Evolutionary conservation across 78 protist genomes (phyloP).

Genomic region (Acrasis kona): DNA sequence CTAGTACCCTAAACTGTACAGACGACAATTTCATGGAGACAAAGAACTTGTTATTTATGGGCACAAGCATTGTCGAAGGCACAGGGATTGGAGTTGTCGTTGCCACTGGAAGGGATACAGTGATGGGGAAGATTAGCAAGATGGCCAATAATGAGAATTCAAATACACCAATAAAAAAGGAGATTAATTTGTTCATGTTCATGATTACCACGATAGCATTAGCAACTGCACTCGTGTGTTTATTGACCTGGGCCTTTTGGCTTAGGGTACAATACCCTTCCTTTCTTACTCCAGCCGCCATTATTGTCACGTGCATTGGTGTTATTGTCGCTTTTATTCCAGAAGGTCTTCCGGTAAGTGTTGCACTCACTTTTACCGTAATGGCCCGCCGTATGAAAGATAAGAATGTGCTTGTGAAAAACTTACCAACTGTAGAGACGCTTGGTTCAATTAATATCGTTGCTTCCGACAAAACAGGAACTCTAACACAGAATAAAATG

Average conservation of each 20-base stretch:
- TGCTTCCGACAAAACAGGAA: slow-evolving; percentile 64
- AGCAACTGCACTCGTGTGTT: slow-evolving; percentile 38
- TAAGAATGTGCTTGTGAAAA: slow-evolving; percentile 38
- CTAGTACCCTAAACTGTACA: no score
- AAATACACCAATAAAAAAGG: slow-evolving; percentile 55
- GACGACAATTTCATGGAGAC: no score
- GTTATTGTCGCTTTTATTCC: slow-evolving; percentile 62
- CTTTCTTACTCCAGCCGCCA: no score
- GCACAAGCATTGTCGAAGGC: not conserved
- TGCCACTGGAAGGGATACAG: slow-evolving; percentile 75
- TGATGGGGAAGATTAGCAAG: slow-evolving; percentile 79
- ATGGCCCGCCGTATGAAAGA: slow-evolving; percentile 30
- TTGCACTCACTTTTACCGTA: slow-evolving; percentile 39
- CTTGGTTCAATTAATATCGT: slow-evolving; percentile 44
- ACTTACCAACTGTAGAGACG: slow-evolving; percentile 58
- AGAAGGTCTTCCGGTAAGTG: slow-evolving; percentile 57
- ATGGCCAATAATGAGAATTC: slow-evolving; percentile 19
- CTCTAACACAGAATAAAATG: slow-evolving; percentile 67
- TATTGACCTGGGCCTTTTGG: slow-evolving; percentile 16
- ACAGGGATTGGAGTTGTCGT: slow-evolving; percentile 23
- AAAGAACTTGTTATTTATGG: not conserved
- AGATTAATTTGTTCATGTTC: slow-evolving; percentile 67
- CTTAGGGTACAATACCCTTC: not conserved
- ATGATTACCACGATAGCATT: slow-evolving; percentile 70
- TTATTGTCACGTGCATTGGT: slow-evolving; percentile 33